A percentile compares a stretch with the other conserved stretches of the same genome.
Conservation (phyloP, 805 yeast genomes). For the Nakazawaea ishiwadae region DNA sequence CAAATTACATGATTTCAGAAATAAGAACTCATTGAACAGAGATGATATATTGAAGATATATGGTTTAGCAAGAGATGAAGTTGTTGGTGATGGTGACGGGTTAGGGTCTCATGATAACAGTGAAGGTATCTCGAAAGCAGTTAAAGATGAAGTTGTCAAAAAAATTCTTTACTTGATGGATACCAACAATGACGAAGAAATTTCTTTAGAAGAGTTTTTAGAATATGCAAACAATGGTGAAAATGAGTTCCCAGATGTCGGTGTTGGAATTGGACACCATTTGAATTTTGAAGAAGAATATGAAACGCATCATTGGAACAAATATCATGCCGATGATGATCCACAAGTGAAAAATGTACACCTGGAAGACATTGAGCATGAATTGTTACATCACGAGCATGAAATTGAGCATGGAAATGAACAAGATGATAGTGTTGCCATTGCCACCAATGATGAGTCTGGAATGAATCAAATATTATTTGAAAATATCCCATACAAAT, state of each 20-base stretch:
- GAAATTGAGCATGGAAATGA: slow-evolving; percentile 60
- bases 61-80: slow-evolving; percentile 67
- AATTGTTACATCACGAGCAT: slow-evolving; percentile 77
- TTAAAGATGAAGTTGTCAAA: slow-evolving; percentile 49
- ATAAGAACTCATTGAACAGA: slow-evolving; percentile 49
- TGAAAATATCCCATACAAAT: slow-evolving; percentile 35
- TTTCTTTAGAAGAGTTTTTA: slow-evolving; percentile 68
- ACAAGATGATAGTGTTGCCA: slow-evolving; percentile 30
- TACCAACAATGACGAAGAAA: slow-evolving; percentile 56
- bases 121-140: slow-evolving; percentile 50
- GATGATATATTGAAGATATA: slow-evolving; percentile 74
- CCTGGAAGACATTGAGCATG: slow-evolving; percentile 87
- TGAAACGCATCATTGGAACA: slow-evolving; percentile 91
- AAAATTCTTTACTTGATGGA: slow-evolving; percentile 60
- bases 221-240: slow-evolving; percentile 50
- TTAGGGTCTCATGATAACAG: slow-evolving; percentile 74
- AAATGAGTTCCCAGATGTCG: slow-evolving; percentile 82
- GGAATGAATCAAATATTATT: slow-evolving; percentile 29
- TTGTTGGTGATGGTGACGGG: slow-evolving; percentile 88
- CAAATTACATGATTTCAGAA: slow-evolving; percentile 68
- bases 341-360: slow-evolving; percentile 80
- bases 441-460: slow-evolving; percentile 32
- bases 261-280: slow-evolving; percentile 92
- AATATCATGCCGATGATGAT: slow-evolving; percentile 70
- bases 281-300: slow-evolving; percentile 91